A percentile compares a stretch with the other conserved stretches of the same genome.
phyloP scores from a whole-genome alignment of 208 protist species.

The Blastocrithidia nonstop region DNA sequence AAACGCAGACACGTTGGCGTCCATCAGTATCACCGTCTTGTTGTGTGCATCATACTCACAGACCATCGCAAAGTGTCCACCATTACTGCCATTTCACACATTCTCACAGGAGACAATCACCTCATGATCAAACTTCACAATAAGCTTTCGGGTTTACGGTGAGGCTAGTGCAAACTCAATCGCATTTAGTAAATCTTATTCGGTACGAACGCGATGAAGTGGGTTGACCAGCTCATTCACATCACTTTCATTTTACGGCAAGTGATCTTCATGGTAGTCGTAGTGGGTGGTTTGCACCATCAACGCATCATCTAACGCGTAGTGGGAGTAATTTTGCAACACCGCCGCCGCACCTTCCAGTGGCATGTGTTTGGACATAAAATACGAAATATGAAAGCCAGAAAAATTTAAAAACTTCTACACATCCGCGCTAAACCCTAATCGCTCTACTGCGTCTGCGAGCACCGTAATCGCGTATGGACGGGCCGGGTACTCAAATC shows the following conservation, averaged over 20 bases:
- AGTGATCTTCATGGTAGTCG: conserved; percentile 28
- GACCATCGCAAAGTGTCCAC: conserved; percentile 67
- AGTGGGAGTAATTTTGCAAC: conserved; percentile 68
- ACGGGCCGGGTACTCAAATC: conserved; percentile 74
- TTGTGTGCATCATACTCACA: conserved; percentile 43
- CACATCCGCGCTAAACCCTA: conserved; percentile 63
- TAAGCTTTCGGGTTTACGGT: conserved; percentile 28
- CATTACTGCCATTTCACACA: conserved; percentile 69
- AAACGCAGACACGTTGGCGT: conserved; percentile 48
- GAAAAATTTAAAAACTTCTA: conserved; percentile 72
- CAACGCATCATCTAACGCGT: conserved; percentile 46
- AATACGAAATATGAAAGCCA: conserved; percentile 81
- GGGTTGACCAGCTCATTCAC: conserved; percentile 4
- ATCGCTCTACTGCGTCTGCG: conserved; percentile 60
- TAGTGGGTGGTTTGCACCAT: conserved; percentile 45
- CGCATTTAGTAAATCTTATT: conserved; percentile 24
- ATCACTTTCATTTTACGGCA: conserved; percentile 8
- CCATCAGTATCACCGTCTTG: conserved; percentile 45
- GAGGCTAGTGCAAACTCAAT: conserved; percentile 30
- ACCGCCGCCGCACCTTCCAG: conserved; percentile 48
- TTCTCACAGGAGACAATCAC: conserved; percentile 22
- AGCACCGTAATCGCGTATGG: conserved; percentile 78
- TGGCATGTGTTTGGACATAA: conserved; percentile 65
- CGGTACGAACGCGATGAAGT: conserved; percentile 16
- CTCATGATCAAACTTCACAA: conserved; percentile 62